A percentile compares a stretch with the other conserved stretches of the same genome.
Evolutionary conservation across 306 rosid species (phyloP).

Genomic region (Canavalia gladiata): DNA sequence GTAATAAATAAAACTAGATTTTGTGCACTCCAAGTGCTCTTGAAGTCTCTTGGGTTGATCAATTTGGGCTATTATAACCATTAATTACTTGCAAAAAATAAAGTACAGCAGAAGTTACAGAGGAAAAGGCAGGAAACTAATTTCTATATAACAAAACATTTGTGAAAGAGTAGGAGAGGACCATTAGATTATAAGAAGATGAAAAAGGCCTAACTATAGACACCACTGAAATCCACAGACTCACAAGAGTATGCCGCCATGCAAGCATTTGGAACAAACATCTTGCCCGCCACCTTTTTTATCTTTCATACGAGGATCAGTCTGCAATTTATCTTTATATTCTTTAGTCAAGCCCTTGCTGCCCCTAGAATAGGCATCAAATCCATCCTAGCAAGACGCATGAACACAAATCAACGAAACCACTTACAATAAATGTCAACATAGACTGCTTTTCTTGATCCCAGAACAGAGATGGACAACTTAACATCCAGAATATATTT

Average conservation of each 20-base stretch:
- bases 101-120: slow-evolving; percentile 4
- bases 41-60: neutral
- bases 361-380: slow-evolving; percentile 18
- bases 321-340: slow-evolving; percentile 13
- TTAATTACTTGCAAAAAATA: slow-evolving; percentile 30
- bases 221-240: slow-evolving; percentile 39
- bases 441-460: slow-evolving; percentile 8
- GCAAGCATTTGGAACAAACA: slow-evolving; percentile 48
- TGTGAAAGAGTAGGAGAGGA: neutral
- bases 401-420: slow-evolving; percentile 36
- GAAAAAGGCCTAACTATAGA: slow-evolving; percentile 15
- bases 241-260: slow-evolving; percentile 52
- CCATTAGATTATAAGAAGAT: neutral
- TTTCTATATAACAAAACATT: slow-evolving; percentile 17
- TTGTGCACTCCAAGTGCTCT: neutral
- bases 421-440: slow-evolving; percentile 36
- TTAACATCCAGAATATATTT: neutral
- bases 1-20: neutral
- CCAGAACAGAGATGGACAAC: slow-evolving; percentile 6
- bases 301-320: slow-evolving; percentile 14
- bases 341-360: slow-evolving; percentile 20
- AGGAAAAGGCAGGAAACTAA: slow-evolving; percentile 17
- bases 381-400: slow-evolving; percentile 47
- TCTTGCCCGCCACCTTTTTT: neutral
- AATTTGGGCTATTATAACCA: slow-evolving; percentile 7